Evolutionary conservation across 2,329 filamentous ascomycete genomes (phyloP), one percentile per base, ranked within the genome.

Genomic region (Diatrype stigma): DNA sequence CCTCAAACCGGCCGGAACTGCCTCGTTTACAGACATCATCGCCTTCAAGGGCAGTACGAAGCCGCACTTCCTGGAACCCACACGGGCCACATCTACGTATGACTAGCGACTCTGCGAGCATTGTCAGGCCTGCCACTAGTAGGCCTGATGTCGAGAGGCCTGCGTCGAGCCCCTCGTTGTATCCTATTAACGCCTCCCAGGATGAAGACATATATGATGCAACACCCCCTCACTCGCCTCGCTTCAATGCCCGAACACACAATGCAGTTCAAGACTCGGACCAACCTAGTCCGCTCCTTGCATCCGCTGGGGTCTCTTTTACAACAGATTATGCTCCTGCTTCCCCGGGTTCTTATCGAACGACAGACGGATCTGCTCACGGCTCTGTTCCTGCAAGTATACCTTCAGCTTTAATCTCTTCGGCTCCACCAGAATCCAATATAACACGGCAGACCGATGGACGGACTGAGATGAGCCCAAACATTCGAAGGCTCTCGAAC

Each of bases 171-270:
- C 50, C 42, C n/a, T 52, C 57, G 19, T 55, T 55, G 4, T 52
- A 55, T 26, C 52, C 50, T 50, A 51, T 51, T n/a, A n/a, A n/a
- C 1, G 42, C 21, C 19, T 14, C 40, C 42, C 32, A 49, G 26
- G 56, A 61, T 5, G 46, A 62, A 17, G 61, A 65, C 28, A 60
- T 66, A 14, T 67, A 66, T 47, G 64, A 66, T 51, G 61, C 57
- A 37, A 61, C 60, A 48, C 57, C 60, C 45, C 51, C 63, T 49
- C 54, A 58, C 22, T 58, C 62, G 23, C 59, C 57, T 48, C 53
- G 55, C 16, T 56, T 56, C 22, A 48, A 55, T 45, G 58, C 56
- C 10, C 53, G 52, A n/a, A 55, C 62, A 5, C 60, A 58, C 19
- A 49, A 51, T 14, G 57, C 62, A 10, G 51, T 51, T 40, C 38